phyloP scores from a whole-genome alignment of 305 asterid species.

The Fraxinus angustifolia region DNA sequence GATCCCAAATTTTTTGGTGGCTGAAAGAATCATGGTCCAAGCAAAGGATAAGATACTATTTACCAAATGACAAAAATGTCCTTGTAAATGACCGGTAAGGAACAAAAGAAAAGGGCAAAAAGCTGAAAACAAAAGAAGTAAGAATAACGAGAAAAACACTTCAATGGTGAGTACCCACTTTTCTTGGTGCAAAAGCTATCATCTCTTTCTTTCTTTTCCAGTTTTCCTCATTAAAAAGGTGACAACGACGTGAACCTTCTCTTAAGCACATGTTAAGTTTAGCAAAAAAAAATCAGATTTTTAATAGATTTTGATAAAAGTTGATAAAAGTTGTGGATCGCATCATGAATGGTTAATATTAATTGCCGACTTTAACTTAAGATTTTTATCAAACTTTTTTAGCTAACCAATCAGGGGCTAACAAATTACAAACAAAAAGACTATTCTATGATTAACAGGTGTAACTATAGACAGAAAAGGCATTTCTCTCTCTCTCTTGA shows the following conservation, averaged over 20 bases:
- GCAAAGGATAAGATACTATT: constrained; percentile 11
- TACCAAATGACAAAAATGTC: constrained; percentile 33
- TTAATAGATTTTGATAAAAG: too few species aligned
- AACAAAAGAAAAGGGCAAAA: constrained; percentile 39
- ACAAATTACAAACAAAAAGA: not conserved
- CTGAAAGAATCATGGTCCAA: not conserved
- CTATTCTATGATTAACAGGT: not conserved
- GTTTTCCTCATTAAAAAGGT: constrained; percentile 35
- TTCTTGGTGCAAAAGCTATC: constrained; percentile 52
- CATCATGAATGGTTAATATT: not conserved
- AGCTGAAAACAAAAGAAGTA: constrained; percentile 29
- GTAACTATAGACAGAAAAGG: not conserved
- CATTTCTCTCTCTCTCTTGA: not conserved
- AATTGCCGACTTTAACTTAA: not conserved
- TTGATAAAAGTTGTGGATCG: not conserved
- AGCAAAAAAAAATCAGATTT: not conserved
- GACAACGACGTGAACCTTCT: constrained; percentile 38
- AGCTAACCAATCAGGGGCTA: not conserved
- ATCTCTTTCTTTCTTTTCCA: constrained; percentile 35
- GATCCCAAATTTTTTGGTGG: not conserved
- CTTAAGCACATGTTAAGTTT: not conserved
- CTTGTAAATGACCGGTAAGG: constrained; percentile 39
- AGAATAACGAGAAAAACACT: constrained; percentile 51
- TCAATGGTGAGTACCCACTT: constrained; percentile 58
- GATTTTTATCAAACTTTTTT: not conserved